Conservation (phyloP, 441 rosid genomes). For the Erysimum pusillum region DNA sequence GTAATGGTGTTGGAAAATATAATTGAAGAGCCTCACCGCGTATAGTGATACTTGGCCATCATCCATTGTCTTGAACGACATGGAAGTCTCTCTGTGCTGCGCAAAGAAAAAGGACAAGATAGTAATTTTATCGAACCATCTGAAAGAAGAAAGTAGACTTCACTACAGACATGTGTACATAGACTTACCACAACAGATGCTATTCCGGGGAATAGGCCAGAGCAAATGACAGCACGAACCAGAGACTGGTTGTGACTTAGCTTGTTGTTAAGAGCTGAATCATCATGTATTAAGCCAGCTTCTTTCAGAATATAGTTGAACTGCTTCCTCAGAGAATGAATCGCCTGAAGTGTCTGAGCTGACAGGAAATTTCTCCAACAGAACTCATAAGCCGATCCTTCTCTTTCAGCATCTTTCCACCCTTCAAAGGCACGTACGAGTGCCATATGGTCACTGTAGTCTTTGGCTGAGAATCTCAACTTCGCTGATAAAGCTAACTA, state of each 20-base stretch:
- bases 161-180: slow-evolving; percentile 21
- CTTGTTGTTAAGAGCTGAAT: slow-evolving; percentile 71
- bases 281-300: slow-evolving; percentile 79
- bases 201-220: slow-evolving; percentile 98
- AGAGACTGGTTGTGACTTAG: slow-evolving; percentile 92
- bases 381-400: slow-evolving; percentile 96
- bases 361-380: slow-evolving; percentile 99
- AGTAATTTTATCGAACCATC: slow-evolving; percentile 17
- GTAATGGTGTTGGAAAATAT: slow-evolving; percentile 13
- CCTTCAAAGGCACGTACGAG: slow-evolving; percentile 99
- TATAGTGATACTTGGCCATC: slow-evolving; percentile 95
- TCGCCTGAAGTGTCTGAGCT: slow-evolving; percentile 96
- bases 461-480: slow-evolving; percentile 96
- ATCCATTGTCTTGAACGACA: slow-evolving; percentile 98
- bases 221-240: slow-evolving; percentile 95
- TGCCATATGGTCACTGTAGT: slow-evolving; percentile 99
- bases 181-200: slow-evolving; percentile 89
- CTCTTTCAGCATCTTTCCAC: slow-evolving; percentile 97
- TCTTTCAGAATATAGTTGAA: slow-evolving; percentile 89
- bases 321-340: slow-evolving; percentile 94
- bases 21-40: slow-evolving; percentile 61
- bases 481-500: slow-evolving; percentile 97
- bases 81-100: slow-evolving; percentile 95
- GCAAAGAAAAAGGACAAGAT: slow-evolving; percentile 31
- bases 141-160: slow-evolving; percentile 26